Evolutionary conservation across 805 yeast species (phyloP), one percentile per base, ranked within the genome.

Genomic region (Ogataea angusta): DNA sequence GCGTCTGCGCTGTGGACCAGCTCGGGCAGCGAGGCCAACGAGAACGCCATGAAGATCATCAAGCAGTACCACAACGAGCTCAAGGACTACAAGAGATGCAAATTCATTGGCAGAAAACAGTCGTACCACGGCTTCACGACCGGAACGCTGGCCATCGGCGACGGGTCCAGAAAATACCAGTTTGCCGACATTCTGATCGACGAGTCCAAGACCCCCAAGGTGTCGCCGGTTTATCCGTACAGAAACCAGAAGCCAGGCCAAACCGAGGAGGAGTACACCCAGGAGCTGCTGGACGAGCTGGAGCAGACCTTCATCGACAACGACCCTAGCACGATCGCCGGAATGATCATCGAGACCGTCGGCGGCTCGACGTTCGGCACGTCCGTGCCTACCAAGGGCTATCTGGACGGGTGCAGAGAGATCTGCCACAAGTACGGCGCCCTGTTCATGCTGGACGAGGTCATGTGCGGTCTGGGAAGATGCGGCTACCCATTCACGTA

Each of bases 11-110:
- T 67, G 33, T 63, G 83, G 44, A 72, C 78, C 46, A 80, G 80
- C 52, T 76, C 85, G 3, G 93, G 93, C 40, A 71, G 87, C 14
- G 89, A 82, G 60, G 84, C 89, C 34, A 83, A 82, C 54, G 90
- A 82, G 57, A 87, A 86, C 22, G 88, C 88, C 7, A 57, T 83
- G 53, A 83, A 82, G 60, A 81, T 83, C 60, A 85, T 85, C 30
- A 62, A 64, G 47, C 75, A 70, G 51, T 70, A 71, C 55, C 67
- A 62, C 51, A 51, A 62, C 36, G 76, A 72, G 53, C 62, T 60
- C 28, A 70, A 70, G 28, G 66, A 66, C 46, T 55, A 62, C 19
- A 55, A 61, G 35, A 67, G 73, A 51, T 46, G 52, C 51, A 66
- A 71, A 46, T 62, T 69, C 38, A 69, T 73, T 39, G 60, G 72